Conservation (phyloP, 805 yeast genomes). For the Priceomyces haplophilus region DNA sequence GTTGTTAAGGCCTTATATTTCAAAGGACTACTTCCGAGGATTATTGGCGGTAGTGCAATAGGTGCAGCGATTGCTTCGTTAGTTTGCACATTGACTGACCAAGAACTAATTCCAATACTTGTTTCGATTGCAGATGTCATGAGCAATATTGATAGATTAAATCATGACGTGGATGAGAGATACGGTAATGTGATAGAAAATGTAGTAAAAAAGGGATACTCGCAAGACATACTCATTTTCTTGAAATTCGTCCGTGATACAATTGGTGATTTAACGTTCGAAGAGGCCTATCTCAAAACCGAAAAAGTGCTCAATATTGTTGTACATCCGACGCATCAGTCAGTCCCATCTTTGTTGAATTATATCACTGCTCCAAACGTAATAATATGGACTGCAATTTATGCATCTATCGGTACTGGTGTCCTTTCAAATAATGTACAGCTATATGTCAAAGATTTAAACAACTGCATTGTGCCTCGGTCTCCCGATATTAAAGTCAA, state of each 20-base stretch:
- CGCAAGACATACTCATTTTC: slow-evolving; percentile 79
- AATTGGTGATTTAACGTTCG: slow-evolving; percentile 84
- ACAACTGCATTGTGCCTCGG: slow-evolving; percentile 55
- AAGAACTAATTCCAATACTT: slow-evolving; percentile 54
- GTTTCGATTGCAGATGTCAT: slow-evolving; percentile 38
- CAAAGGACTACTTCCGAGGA: slow-evolving; percentile 74
- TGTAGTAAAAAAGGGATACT: slow-evolving; percentile 74
- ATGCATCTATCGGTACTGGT: slow-evolving; percentile 78
- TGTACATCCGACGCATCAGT: slow-evolving; percentile 72
- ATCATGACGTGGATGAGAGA: slow-evolving; percentile 55
- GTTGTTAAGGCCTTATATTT: slow-evolving; percentile 80
- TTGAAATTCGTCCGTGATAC: slow-evolving; percentile 72
- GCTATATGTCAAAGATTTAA: slow-evolving; percentile 59
- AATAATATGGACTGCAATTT: slow-evolving; percentile 83
- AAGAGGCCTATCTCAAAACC: slow-evolving; percentile 81
- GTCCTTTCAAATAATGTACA: slow-evolving; percentile 55
- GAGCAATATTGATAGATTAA: slow-evolving; percentile 44
- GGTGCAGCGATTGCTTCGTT: slow-evolving; percentile 92
- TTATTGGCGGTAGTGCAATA: slow-evolving; percentile 87
- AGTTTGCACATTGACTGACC: slow-evolving; percentile 69
- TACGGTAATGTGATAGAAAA: slow-evolving; percentile 72
- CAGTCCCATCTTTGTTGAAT: slow-evolving; percentile 72
- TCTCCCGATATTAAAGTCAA: slow-evolving; percentile 40
- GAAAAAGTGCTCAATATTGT: slow-evolving; percentile 80
- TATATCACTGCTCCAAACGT: slow-evolving; percentile 93